A percentile compares a stretch with the other conserved stretches of the same genome.
phyloP scores from a whole-genome alignment of 352 stramenopile genomes.

The Globisporangium spinosum region DNA sequence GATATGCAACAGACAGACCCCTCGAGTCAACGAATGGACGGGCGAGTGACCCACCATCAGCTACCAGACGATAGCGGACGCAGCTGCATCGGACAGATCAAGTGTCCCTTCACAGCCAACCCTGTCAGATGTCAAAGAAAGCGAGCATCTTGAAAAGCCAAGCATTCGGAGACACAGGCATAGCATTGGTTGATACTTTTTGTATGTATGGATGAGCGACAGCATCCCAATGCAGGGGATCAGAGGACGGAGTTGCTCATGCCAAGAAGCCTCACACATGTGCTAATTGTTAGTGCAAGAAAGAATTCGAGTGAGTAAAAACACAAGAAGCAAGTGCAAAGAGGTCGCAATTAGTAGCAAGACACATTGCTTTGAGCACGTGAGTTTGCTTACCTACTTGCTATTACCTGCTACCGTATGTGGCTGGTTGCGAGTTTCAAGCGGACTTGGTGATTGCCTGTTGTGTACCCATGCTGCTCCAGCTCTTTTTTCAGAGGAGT shows the following conservation, averaged over 20 bases:
- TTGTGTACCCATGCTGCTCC: background rate
- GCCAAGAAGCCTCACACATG: background rate
- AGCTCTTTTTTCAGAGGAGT: slow-evolving; percentile 1
- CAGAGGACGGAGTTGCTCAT: background rate
- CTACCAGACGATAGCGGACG: background rate
- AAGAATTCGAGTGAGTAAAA: too few species aligned
- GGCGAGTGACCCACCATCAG: background rate
- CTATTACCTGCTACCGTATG: background rate
- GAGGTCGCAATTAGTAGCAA: too few species aligned
- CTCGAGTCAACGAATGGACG: background rate
- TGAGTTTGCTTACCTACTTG: background rate
- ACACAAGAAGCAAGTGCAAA: too few species aligned
- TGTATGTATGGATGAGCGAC: background rate
- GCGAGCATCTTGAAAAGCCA: background rate
- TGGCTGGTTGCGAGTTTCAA: background rate
- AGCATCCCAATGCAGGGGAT: background rate
- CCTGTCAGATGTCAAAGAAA: background rate
- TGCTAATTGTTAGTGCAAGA: too few species aligned
- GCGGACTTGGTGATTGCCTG: background rate
- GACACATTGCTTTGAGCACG: background rate
- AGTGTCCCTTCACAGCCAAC: background rate
- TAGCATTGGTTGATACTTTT: background rate
- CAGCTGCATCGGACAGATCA: background rate
- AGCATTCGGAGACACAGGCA: background rate
- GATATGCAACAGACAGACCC: background rate